Base-by-base conservation (phyloP, 176 grass and related monocot genomes). In the Eragrostis nindensis region DNA sequence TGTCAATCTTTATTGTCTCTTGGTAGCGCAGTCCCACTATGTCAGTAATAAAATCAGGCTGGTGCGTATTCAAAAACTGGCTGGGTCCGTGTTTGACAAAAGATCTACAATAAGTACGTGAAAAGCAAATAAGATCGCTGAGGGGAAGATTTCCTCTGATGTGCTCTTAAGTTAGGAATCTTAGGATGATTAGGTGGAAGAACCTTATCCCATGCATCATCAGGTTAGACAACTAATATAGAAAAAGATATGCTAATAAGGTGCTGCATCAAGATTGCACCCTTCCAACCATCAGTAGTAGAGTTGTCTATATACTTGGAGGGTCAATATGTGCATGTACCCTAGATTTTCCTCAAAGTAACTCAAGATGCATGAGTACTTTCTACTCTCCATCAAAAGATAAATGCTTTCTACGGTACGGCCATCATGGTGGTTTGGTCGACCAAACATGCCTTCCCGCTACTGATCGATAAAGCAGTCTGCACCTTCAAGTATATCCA, bases 401-500 rank as follows among this genome's bases (percentile, higher is more conserved):
- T 7, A 2, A 53, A 32, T 30, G 22, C 46, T 53, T 59, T 61
- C 57, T 11, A 61, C 29, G n/a, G n/a, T n/a, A n/a, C n/a, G 16
- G 16, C 2, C 62, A 81, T 81, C 27, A 49, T 27, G 27, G n/a
- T 62, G 41, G 62, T 81, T 68, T 11, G 62, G 71, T 60, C 49
- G 39, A 86, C 61, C 84, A 39, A 73, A 32, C 60, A 29, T 27
- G 32, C 7, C n/a, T 40, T 40, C 47, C 19, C 25, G 10, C 50
- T 21, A 32, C 29, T 8, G 60, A n/a, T n/a, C n/a, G n/a, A 75
- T 84, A 46, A 48, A 86, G 69, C 19, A 67, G 30, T 11, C 21
- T 50, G 62, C 41, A 49, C 2, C 84, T 60, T 81, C 69, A 81
- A 21, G 84, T 74, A 68, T 87, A 32, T 68, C 42, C 71, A 78